phyloP scores from a whole-genome alignment of 371 early-diverging fungal genomes.

The Syncephalis fuscata region DNA sequence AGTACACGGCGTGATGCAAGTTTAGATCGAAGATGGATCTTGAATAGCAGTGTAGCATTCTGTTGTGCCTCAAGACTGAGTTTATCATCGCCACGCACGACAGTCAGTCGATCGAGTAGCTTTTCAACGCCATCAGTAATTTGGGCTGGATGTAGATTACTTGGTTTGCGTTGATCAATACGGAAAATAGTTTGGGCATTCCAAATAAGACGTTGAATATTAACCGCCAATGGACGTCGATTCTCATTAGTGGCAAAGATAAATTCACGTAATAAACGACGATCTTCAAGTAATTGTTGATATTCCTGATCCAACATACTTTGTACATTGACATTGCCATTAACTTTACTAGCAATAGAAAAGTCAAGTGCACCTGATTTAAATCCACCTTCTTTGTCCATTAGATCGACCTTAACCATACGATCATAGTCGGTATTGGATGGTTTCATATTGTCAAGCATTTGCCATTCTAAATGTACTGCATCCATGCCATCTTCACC shows the following conservation, averaged over 20 bases:
- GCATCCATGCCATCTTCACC: conserved; percentile 99
- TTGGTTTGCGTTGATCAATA: conserved; percentile 59
- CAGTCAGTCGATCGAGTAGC: conserved; percentile 53
- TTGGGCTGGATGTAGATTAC: conserved; percentile 74
- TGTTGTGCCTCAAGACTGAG: conserved; percentile 73
- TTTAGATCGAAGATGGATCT: conserved; percentile 67
- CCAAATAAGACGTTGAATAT: conserved; percentile 74
- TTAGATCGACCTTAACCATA: conserved; percentile 67
- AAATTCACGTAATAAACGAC: conserved; percentile 46
- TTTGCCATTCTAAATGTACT: conserved; percentile 77
- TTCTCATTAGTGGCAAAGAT: conserved; percentile 65
- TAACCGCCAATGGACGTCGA: conserved; percentile 83
- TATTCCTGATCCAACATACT: conserved; percentile 67
- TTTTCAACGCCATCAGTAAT: conserved; percentile 53
- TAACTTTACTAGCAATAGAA: conserved; percentile 36
- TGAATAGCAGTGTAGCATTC: conserved; percentile 86
- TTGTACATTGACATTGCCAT: conserved; percentile 50
- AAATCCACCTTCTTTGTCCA: conserved; percentile 31
- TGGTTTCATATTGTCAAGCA: conserved; percentile 45
- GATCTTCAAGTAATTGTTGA: conserved; percentile 53
- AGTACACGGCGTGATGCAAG: conserved; percentile 74
- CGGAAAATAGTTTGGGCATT: conserved; percentile 85
- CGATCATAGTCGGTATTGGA: conserved; percentile 52
- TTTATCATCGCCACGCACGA: conserved; percentile 78
- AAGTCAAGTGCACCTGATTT: conserved; percentile 43